Base-by-base conservation (phyloP, 2,329 filamentous ascomycete species). In the Pseudocercospora crystallina region DNA sequence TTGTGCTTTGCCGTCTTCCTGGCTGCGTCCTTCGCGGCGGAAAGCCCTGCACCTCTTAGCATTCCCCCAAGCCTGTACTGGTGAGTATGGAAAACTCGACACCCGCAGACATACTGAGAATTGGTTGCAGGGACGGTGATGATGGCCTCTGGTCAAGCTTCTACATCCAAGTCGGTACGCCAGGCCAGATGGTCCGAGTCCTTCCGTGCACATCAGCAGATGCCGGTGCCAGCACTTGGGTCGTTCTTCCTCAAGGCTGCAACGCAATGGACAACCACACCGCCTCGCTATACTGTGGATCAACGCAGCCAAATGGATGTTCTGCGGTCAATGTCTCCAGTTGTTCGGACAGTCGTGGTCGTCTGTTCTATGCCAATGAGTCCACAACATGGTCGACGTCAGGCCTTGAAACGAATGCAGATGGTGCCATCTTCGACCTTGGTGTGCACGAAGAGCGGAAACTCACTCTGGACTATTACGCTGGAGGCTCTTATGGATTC, bases 131-230 rank as follows among this genome's bases (percentile, higher is more conserved):
- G 50, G 56, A 56, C 35, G 60, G 59, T 9, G 48, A 59, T 31
- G 61, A 63, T 51, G 61, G 61, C 8, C 46, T 37, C 7, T 64
- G 61, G 61, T 57, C 53, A 11, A 61, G 53, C 9, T 64, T 64
- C 45, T 32, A 38, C n/a, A 41, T 65, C 13, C 37, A 46, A 12
- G 57, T 62, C 33, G 63, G 63, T 32, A 64, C 57, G 12, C 61
- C 61, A 8, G 43, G 47, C 17, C 53, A 53, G 35, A 17, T 47
- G 12, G 49, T 64, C 3, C 57, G 59, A 33, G 43, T 65, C 7
- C 43, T 64, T 3, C 61, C 62, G 4, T 49, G 54, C 10, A 64
- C 61, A 0, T 60, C 56, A 9, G 59, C 61, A 5, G 48, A 47
- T 14, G 55, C 56, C 10, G 58, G 54, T 12, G 55, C 52, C 46